phyloP scores from a whole-genome alignment of 192 early-diverging fungal genomes.

The Glomus cerebriforme region DNA sequence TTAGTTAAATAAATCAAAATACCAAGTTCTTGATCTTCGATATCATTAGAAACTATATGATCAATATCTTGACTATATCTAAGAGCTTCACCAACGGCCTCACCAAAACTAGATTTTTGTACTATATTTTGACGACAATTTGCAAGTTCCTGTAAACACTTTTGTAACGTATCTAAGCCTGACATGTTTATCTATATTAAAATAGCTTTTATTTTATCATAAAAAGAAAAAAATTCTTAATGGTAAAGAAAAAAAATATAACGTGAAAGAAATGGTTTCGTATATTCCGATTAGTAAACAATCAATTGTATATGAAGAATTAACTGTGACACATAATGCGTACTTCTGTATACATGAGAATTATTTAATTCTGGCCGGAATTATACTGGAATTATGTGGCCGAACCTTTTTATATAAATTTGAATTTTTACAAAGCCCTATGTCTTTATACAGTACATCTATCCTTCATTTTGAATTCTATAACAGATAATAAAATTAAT shows the following conservation, averaged over 20 bases:
- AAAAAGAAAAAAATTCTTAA: background rate
- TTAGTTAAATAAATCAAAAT: background rate
- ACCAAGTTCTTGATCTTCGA: slow-evolving; percentile 5
- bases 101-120: background rate
- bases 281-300: too few relatives aligned
- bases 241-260: background rate
- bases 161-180: background rate
- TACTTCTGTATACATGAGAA: too few relatives aligned
- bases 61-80: slow-evolving; percentile 15
- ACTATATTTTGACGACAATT: slow-evolving; percentile 1
- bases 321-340: too few relatives aligned
- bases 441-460: too few relatives aligned
- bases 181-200: slow-evolving; percentile 1
- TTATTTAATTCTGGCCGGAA: too few relatives aligned
- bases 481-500: too few relatives aligned
- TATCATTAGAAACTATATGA: slow-evolving; percentile 9
- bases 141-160: slow-evolving; percentile 13
- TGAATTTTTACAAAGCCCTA: too few relatives aligned
- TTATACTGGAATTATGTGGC: too few relatives aligned
- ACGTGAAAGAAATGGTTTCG: background rate
- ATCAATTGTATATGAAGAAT: too few relatives aligned
- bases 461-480: too few relatives aligned
- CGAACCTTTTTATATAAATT: too few relatives aligned
- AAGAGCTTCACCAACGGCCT: background rate
- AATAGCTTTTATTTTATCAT: background rate